Evolutionary conservation across 371 early-diverging fungal genomes (phyloP), one percentile per base, ranked within the genome.

Genomic region (Mucor sp.): DNA sequence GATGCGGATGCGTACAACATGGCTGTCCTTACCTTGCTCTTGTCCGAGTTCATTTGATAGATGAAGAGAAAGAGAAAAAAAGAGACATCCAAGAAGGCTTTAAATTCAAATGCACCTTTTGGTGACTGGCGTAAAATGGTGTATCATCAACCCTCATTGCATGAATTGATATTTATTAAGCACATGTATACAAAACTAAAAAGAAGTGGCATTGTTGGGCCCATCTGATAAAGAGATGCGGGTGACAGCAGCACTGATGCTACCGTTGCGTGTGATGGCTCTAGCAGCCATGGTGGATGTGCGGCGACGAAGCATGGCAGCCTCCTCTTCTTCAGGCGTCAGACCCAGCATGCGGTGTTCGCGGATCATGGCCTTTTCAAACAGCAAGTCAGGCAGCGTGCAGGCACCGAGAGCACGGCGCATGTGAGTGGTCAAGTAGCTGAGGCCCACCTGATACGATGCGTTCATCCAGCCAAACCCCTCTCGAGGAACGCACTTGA

Each of bases 381-480:
- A 91, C 48, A 92, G 84, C 47, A 80, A 65, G 56, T 92, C 91
- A 3, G 97, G 97, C 41, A 87, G 84, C 48, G 93, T 92, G 61
- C 94, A 87, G 5, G 91, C 85, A 7, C 96, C 97, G 32, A 97
- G 74, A 0, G 94, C 94, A n/a, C 97, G 87, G 4, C 92, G 85
- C 87, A 93, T 86, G 62, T 89, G 87, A 5, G 82, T 76, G 21
- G 89, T 92, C 66, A 97, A 79, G 63, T 92, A 92, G 4, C 84
- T 83, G 35, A 96, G 77, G 7, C 97, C 97, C 12, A 95, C 87
- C 79, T 95, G 92, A 75, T 90, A 94, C 4, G 90, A 91, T 1
- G 97, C 93, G 74, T 98, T 98, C 98, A 98, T 97, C 99, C 99
- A 98, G 12, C 98, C 99, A 78, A 98, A 98, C 0, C 99, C 99